A percentile compares a stretch with the other conserved stretches of the same genome.
These are phyloP conservation scores for Orobanche coerulescens DNA, from an alignment of 257 asterid genomes.

Conservation along the genomic window DNA sequence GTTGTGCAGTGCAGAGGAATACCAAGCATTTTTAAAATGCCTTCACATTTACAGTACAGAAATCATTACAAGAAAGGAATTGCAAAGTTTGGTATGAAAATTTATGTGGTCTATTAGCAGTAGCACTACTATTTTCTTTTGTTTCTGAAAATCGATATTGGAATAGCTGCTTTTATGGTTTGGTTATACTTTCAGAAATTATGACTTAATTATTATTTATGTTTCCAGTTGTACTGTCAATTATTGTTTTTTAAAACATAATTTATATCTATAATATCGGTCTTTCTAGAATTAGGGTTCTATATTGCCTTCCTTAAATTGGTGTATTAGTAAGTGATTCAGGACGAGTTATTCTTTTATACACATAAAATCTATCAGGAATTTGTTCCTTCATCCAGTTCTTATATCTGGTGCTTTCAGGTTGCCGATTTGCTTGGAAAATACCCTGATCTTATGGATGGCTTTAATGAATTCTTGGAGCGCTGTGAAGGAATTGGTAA, in stretches of 20 bases:
- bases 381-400: constrained; percentile 4
- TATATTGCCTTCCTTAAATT: not conserved
- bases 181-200: constrained; percentile 16
- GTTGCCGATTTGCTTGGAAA: constrained; percentile 73
- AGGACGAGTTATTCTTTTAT: not conserved
- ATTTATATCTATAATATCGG: not conserved
- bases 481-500: constrained; percentile 71
- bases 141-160: constrained; percentile 7
- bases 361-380: constrained; percentile 1
- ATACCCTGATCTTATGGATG: constrained; percentile 81
- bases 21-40: constrained; percentile 88
- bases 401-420: constrained; percentile 39
- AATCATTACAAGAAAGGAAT: constrained; percentile 73
- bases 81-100: constrained; percentile 67
- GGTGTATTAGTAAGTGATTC: not conserved
- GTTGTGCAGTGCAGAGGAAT: constrained; percentile 58
- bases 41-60: constrained; percentile 87
- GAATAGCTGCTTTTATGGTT: constrained; percentile 1
- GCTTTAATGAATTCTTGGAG: constrained; percentile 70
- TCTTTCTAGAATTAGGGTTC: not conserved
- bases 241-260: not conserved
- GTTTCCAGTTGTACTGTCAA: not conserved
- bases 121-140: not conserved
- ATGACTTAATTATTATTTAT: not conserved
- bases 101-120: not conserved